Percentiles rank a stretch among this genome's conserved stretches.
These are phyloP conservation scores for Penicillium sp. DNA, from an alignment of 2,329 filamentous ascomycete species.

Conservation along the genomic window DNA sequence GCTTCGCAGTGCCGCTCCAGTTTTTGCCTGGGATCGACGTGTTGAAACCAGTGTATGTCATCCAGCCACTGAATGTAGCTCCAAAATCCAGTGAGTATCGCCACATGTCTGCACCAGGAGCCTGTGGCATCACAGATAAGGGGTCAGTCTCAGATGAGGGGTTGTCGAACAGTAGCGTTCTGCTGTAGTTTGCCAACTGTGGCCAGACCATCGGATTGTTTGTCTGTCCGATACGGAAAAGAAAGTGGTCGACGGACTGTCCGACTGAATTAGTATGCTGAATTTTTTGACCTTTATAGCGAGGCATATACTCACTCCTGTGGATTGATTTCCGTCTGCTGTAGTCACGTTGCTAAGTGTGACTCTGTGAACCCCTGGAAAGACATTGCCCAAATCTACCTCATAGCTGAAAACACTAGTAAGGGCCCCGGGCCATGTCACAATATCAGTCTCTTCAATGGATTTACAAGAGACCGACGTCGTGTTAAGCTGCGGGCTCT, in stretches of 20 bases:
- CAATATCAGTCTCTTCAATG: neutral
- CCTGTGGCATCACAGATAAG: slow-evolving; percentile 58
- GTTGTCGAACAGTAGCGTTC: slow-evolving; percentile 44
- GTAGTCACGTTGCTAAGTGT: neutral
- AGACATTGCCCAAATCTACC: neutral
- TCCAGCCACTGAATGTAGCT: slow-evolving; percentile 60
- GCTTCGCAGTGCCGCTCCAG: slow-evolving; percentile 60
- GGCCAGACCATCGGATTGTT: slow-evolving; percentile 62
- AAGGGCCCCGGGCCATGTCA: neutral
- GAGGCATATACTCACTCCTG: neutral
- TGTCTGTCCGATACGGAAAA: slow-evolving; percentile 59
- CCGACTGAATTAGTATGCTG: slow-evolving; percentile 14
- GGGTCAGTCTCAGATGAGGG: slow-evolving; percentile 40
- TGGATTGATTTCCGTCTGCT: neutral
- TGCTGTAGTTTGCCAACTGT: slow-evolving; percentile 57
- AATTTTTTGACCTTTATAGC: neutral
- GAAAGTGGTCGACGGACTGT: slow-evolving; percentile 52
- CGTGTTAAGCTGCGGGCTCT: slow-evolving; percentile 44
- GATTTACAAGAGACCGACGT: slow-evolving; percentile 47
- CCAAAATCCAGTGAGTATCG: slow-evolving; percentile 65
- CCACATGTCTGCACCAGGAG: slow-evolving; percentile 62
- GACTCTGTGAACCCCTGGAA: neutral
- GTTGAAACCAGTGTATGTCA: slow-evolving; percentile 54
- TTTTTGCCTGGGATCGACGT: slow-evolving; percentile 48
- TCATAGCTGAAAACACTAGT: neutral